Conservation (phyloP, 345 rosid species). For the Eutrema japonicum region DNA sequence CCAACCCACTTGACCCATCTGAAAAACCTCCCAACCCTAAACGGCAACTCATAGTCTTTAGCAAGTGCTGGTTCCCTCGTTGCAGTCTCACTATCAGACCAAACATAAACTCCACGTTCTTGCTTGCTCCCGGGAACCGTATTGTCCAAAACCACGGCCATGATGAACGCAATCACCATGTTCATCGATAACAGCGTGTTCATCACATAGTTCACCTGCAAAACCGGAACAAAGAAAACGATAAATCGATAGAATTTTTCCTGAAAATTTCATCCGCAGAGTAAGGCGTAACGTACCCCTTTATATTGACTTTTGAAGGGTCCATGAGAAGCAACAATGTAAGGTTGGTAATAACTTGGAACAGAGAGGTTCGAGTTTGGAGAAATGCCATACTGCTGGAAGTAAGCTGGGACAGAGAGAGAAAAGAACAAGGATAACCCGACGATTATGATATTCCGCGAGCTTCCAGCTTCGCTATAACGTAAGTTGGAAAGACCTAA, state of each 20-base stretch:
- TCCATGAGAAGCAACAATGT: slow-evolving; percentile 86
- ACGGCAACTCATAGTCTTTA: slow-evolving; percentile 89
- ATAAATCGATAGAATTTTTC: no score
- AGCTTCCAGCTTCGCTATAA: slow-evolving; percentile 98
- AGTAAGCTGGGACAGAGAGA: slow-evolving; percentile 90
- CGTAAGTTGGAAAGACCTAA: slow-evolving; percentile 93
- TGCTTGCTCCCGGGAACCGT: slow-evolving; percentile 90
- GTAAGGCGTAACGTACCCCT: slow-evolving; percentile 62
- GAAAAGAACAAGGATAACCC: slow-evolving; percentile 88
- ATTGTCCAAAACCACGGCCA: slow-evolving; percentile 87
- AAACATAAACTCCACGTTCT: slow-evolving; percentile 90
- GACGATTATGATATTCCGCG: slow-evolving; percentile 88
- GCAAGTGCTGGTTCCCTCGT: slow-evolving; percentile 85
- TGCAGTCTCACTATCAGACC: slow-evolving; percentile 88
- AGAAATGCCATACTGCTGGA: slow-evolving; percentile 88
- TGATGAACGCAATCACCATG: slow-evolving; percentile 89
- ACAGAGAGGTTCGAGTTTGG: slow-evolving; percentile 76
- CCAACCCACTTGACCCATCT: slow-evolving; percentile 99
- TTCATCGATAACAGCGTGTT: slow-evolving; percentile 78
- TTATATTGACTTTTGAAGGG: slow-evolving; percentile 70
- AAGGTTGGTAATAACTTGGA: slow-evolving; percentile 90
- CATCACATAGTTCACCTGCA: slow-evolving; percentile 85
- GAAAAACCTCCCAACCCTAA: slow-evolving; percentile 79
- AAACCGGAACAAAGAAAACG: no score
- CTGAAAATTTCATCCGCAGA: background rate